A percentile compares a stretch with the other conserved stretches of the same genome.
Conservation (phyloP, 768 basidiomycete species). For the Termitomyces sp. region DNA sequence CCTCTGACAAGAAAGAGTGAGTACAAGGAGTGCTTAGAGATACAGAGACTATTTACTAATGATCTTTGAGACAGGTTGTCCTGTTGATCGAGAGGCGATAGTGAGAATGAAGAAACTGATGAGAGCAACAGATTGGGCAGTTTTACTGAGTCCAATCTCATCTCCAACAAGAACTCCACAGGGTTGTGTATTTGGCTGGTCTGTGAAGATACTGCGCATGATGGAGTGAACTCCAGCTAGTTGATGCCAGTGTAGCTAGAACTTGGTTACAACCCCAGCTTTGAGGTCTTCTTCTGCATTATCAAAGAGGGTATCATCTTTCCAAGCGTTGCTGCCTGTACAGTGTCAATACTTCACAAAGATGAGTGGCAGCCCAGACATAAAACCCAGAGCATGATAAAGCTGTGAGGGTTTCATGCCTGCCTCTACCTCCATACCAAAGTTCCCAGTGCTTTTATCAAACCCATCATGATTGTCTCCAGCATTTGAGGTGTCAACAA, state of each 20-base stretch:
- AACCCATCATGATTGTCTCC: too few relatives aligned
- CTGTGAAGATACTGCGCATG: constrained; percentile 13
- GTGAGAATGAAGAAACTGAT: constrained; percentile 17
- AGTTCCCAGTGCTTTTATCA: background rate
- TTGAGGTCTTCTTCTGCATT: background rate
- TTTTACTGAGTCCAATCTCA: constrained; percentile 30
- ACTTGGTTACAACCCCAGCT: background rate
- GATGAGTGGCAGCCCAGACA: constrained; percentile 5
- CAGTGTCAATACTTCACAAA: constrained; percentile 18
- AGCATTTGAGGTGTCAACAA: too few relatives aligned
- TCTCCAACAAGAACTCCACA: constrained; percentile 20
- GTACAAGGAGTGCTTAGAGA: background rate
- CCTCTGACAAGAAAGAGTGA: background rate
- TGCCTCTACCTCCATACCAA: constrained; percentile 5
- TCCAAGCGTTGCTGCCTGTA: constrained; percentile 18
- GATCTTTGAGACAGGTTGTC: background rate
- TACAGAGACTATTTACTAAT: background rate
- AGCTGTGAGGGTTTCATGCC: constrained; percentile 8
- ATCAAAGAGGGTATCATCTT: background rate
- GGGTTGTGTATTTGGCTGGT: background rate
- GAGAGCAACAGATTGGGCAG: constrained; percentile 14
- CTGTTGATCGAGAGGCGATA: background rate
- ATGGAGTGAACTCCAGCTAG: constrained; percentile 19
- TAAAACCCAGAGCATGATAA: constrained; percentile 16
- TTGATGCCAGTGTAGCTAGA: constrained; percentile 22